phyloP scores from a whole-genome alignment of 176 grass and related monocot genomes.

The Poa pratensis region DNA sequence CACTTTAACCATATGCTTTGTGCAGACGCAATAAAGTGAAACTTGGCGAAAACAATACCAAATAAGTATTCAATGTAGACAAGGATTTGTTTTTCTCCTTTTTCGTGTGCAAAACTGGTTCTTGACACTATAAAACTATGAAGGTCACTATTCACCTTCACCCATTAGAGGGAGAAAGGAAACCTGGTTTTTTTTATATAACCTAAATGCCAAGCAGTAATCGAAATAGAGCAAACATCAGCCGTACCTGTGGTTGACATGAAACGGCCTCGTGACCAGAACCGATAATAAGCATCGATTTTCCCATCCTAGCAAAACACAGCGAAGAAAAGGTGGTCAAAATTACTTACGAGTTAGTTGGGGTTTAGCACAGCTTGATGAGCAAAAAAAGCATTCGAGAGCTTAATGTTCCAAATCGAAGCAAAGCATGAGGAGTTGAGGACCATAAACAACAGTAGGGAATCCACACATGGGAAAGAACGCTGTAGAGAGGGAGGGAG shows the following conservation, averaged over 20 bases:
- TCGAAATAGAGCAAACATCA: not conserved
- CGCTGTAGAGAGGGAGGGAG: not conserved
- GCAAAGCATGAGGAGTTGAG: not conserved
- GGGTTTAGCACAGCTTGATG: not conserved
- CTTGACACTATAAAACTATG: not conserved
- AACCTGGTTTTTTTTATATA: not conserved
- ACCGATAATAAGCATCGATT: not conserved
- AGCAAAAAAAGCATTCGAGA: not conserved
- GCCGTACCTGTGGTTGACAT: slow-evolving; percentile 31
- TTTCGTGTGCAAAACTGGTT: not conserved
- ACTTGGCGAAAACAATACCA: not conserved
- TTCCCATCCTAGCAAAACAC: slow-evolving; percentile 47
- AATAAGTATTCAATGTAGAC: not conserved
- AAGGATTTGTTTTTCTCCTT: not conserved
- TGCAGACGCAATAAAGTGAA: not conserved
- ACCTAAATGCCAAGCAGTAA: not conserved
- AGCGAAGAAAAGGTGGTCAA: not conserved
- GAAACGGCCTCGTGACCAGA: slow-evolving; percentile 26
- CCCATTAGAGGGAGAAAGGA: not conserved
- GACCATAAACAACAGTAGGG: not conserved
- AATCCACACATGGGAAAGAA: not conserved
- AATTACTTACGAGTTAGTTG: not conserved
- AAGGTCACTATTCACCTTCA: not conserved
- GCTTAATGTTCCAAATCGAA: not conserved
- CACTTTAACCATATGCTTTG: not conserved